Evolutionary conservation across 805 yeast genomes (phyloP), one percentile per base, ranked within the genome.

Genomic region (Wickerhamiella sorbophila): DNA sequence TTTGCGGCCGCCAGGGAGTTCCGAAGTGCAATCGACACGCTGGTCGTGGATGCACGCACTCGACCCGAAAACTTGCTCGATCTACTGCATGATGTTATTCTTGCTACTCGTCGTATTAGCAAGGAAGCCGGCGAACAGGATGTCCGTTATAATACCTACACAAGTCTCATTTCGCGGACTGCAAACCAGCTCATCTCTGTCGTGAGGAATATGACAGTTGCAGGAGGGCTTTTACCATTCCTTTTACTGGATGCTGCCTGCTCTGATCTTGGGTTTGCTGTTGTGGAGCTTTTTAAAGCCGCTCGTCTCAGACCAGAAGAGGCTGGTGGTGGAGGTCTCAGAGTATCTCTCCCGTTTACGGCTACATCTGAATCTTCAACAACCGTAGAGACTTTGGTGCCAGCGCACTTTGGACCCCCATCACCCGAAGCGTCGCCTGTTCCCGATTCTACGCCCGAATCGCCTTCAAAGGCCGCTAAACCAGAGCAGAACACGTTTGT

Each of bases 121-220:
- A 49, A 50, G 24, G 57, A 52, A 36, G 24, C 51, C 15, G 48
- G 47, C n/a, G 50, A 47, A 4, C 38, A 44, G 4, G 43, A 41
- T 19, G 17, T 31, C 38, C 19, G 16, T 6, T 39, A 27, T 26
- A 36, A 41, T 26, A 46, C 44, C 15, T 38, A 45, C 20, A 41
- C 45, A 9, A 38, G 43, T 14, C 53, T 74, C 19, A 66, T 82
- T 4, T 72, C 78, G 43, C 78, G 79, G 36, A 69, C 88, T 1
- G 71, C 81, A 19, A 74, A 86, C 15, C 85, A 80, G 59, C 72
- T 77, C 0, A 74, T 88, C 33, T 77, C 94, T 3, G 70, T 85
- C 1, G 72, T 87, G 1, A 69, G 95, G 52, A 83, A 84, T 54
- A 80, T 66, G 57, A 73, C 81, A 1, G 62, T 76, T 9, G 78